These are phyloP conservation scores for Zymoseptoria pseudotritici DNA, from an alignment of 2,329 filamentous ascomycete genomes.

Conservation along the genomic window DNA sequence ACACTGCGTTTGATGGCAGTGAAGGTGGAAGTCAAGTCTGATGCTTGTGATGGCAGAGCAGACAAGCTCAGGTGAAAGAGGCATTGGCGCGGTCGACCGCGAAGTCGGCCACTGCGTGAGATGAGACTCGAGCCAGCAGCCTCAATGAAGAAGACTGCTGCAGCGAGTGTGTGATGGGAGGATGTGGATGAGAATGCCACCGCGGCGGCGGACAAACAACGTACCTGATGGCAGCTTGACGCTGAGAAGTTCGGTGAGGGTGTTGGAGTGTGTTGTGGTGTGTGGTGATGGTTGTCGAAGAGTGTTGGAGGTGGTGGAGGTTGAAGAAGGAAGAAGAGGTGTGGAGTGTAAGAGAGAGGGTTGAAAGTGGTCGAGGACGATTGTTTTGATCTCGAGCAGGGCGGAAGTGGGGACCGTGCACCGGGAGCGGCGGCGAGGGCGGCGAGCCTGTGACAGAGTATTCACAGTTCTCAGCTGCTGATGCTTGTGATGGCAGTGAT, in stretches of 20 bases:
- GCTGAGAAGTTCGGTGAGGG: neutral
- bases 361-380: neutral
- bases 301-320: neutral
- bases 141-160: neutral
- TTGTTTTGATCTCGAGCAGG: neutral
- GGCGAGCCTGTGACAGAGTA: neutral
- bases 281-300: neutral
- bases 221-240: neutral
- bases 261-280: neutral
- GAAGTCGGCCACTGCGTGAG: neutral
- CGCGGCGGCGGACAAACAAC: neutral
- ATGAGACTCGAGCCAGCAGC: neutral
- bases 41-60: neutral
- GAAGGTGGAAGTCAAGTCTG: neutral
- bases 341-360: neutral
- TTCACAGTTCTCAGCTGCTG: neutral
- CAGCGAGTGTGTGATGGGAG: neutral
- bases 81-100: neutral
- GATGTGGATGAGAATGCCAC: neutral
- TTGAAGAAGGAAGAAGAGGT: neutral
- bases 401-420: neutral
- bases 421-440: too few species aligned
- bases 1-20: neutral
- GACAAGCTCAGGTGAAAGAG: neutral
- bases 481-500: neutral